A percentile compares a stretch with the other conserved stretches of the same genome.
Conservation (phyloP, 1,139 yeast species). For the Pichia sp. region DNA sequence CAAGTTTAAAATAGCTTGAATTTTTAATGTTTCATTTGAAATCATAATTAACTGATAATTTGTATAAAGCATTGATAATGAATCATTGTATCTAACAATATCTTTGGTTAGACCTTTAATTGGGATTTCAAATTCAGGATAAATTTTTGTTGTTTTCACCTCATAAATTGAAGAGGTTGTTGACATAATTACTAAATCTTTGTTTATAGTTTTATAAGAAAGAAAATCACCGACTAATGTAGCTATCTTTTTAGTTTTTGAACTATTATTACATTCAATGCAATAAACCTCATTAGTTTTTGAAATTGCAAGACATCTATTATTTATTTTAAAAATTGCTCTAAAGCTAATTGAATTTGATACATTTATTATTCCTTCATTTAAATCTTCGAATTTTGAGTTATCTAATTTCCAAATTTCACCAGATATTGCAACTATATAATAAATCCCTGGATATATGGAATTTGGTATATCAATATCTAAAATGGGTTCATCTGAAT, state of each 20-base stretch:
- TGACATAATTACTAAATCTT: not conserved
- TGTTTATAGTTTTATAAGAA: not conserved
- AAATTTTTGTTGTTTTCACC: not conserved
- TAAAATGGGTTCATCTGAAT: not conserved
- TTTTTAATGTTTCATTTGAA: not conserved
- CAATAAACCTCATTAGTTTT: too few relatives aligned
- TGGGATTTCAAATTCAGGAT: not conserved
- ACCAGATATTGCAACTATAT: not conserved
- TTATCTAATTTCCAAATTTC: not conserved
- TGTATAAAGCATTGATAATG: not conserved
- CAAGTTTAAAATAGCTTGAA: not conserved
- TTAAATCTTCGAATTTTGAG: not conserved
- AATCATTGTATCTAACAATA: not conserved
- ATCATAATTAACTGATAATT: not conserved
- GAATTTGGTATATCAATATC: not conserved
- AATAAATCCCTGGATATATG: not conserved
- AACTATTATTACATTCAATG: too few relatives aligned
- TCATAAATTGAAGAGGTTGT: not conserved
- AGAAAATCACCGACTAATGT: not conserved
- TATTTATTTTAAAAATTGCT: not conserved
- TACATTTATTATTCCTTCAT: too few relatives aligned
- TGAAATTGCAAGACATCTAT: not conserved
- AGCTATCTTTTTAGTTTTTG: too few relatives aligned
- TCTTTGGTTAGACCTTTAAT: not conserved
- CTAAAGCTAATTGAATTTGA: not conserved